Evolutionary conservation across 2,329 filamentous ascomycete species (phyloP).

Genomic region (Celoporthe dispersa): DNA sequence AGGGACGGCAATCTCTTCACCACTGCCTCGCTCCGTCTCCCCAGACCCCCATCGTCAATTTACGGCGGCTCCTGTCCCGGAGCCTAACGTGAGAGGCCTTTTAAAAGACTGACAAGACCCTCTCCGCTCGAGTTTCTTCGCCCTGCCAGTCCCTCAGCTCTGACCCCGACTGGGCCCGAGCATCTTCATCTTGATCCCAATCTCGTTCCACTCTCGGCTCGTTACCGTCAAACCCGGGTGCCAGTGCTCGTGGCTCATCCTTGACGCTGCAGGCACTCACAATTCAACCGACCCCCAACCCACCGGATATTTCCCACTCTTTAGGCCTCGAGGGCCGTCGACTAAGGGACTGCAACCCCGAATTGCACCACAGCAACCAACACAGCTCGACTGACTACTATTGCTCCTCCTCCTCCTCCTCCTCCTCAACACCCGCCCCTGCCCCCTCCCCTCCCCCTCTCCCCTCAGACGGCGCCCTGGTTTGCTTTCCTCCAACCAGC

Average conservation of each 20-base stretch:
- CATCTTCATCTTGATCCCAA: constrained; percentile 20
- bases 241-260: constrained; percentile 23
- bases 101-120: neutral
- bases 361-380: constrained; percentile 11
- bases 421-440: neutral
- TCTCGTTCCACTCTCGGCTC: constrained; percentile 28
- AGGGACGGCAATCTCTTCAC: neutral
- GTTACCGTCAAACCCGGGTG: constrained; percentile 21
- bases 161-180: constrained; percentile 15
- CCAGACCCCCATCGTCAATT: constrained; percentile 34
- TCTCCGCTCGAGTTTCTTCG: neutral
- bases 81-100: neutral
- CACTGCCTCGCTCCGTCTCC: neutral
- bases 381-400: constrained; percentile 1
- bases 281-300: constrained; percentile 12
- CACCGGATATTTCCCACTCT: constrained; percentile 14
- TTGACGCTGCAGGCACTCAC: constrained; percentile 22
- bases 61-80: neutral
- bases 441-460: neutral
- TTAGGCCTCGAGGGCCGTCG: neutral
- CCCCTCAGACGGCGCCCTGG: constrained; percentile 14
- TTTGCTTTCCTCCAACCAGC: neutral
- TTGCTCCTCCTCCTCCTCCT: neutral
- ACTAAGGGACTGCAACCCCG: constrained; percentile 8
- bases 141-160: neutral